phyloP scores from a whole-genome alignment of 1,284 basidiomycete species.

The Ceratobasidium theobromae region DNA sequence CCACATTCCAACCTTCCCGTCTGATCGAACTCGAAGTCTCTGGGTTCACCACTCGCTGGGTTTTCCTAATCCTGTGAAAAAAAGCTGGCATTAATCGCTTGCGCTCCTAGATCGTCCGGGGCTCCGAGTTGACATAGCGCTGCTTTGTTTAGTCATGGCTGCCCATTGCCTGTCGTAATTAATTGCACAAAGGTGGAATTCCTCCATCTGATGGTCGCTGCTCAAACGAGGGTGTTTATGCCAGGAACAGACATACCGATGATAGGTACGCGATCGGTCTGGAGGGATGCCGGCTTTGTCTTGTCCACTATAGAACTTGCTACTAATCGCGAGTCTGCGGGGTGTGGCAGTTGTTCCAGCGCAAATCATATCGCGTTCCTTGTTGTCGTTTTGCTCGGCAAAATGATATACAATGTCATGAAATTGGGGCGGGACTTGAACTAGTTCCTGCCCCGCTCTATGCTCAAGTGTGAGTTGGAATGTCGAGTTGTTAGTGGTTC shows the following conservation, averaged over 20 bases:
- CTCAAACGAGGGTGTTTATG: background rate
- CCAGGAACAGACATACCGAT: background rate
- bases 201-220: background rate
- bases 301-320: too few species aligned
- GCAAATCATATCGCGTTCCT: background rate
- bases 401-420: background rate
- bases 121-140: background rate
- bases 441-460: background rate
- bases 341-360: too few species aligned
- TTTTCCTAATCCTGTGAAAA: background rate
- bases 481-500: background rate
- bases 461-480: conserved; percentile 1
- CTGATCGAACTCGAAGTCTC: too few species aligned
- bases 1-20: background rate
- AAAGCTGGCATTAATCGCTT: too few species aligned
- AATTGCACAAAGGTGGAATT: conserved; percentile 4
- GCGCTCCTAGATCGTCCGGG: too few species aligned
- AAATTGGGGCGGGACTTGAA: too few species aligned
- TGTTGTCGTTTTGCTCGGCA: background rate
- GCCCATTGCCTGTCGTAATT: background rate
- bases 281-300: background rate
- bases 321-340: too few species aligned
- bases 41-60: background rate
- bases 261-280: background rate
- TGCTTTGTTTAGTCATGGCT: background rate